Base-by-base conservation (phyloP, 306 rosid species). In the Spatholobus suberectus region DNA sequence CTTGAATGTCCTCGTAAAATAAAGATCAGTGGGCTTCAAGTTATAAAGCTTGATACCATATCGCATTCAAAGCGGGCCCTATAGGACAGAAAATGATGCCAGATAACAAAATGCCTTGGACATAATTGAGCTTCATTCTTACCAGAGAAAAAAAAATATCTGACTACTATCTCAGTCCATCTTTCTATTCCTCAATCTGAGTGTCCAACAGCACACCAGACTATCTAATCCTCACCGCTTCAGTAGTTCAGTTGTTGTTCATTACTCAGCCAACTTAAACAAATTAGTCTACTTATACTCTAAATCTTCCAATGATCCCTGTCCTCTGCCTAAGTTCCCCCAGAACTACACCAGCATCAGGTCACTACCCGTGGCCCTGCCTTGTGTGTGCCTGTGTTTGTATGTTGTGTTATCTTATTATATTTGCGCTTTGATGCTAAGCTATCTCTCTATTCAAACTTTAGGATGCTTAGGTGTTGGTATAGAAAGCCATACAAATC, bases 261-360 rank as follows among this genome's bases (percentile, higher is more conserved):
- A 51, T 32, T 24, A 47, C 27, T 0, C 26, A 37, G 8, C 54
- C 57, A 73, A 75, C 21, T 66, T 27, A 17, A 40, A 54, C 81
- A 54, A 76, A 69, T 66, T 66, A 52, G 5, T 59, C 29, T 20
- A 9, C 13, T 72, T 29, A 29, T 59, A 37, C 37, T 73, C n/a
- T 18, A 17, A 27, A 9, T 63, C 70, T 54, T 65, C 51, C 87
- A 77, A 91, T 92, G 98, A 89, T 90, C 17, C 78, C 78, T 61
- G 70, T 87, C 69, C 24, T 87, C 41, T 87, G 80, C 82, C 78
- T 71, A 69, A 46, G 32, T 78, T 86, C 83, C 75, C 84, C 81
- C 43, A 86, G 21, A 34, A 46, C 85, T 68, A 58, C 75, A 37
- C 81, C 78, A 78, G 1, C 55, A 59, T 81, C 91, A 81, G 95